Evolutionary conservation across 2,329 filamentous ascomycete genomes (phyloP).

Genomic region (Penicillium palitans): DNA sequence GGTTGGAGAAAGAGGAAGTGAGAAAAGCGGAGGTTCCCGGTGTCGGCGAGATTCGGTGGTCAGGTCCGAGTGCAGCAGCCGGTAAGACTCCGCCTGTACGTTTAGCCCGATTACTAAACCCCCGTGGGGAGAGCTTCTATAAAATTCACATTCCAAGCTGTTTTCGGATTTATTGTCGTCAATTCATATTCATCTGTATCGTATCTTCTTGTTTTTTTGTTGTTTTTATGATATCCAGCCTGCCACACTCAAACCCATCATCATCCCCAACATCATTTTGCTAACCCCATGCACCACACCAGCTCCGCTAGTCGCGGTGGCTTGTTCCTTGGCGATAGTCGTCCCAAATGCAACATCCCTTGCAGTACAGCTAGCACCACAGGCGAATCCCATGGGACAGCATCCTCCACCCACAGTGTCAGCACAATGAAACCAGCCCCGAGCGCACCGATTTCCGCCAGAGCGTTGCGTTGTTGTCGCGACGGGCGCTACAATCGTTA

Average conservation of each 20-base stretch:
- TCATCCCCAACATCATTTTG: background rate
- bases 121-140: slow-evolving; percentile 10
- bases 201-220: background rate
- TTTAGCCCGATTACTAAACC: slow-evolving; percentile 15
- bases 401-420: slow-evolving; percentile 71
- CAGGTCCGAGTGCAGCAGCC: slow-evolving; percentile 11
- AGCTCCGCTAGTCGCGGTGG: slow-evolving; percentile 12
- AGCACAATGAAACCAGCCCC: slow-evolving; percentile 75
- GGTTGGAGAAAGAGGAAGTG: slow-evolving; percentile 5
- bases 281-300: background rate
- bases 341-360: slow-evolving; percentile 54
- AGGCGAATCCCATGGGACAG: slow-evolving; percentile 75
- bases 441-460: slow-evolving; percentile 59
- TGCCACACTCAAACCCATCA: slow-evolving; percentile 8
- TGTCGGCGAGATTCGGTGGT: slow-evolving; percentile 27
- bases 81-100: slow-evolving; percentile 1
- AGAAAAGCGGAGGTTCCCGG: slow-evolving; percentile 14
- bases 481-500: slow-evolving; percentile 68
- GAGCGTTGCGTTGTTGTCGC: slow-evolving; percentile 43
- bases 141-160: background rate
- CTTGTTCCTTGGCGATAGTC: slow-evolving; percentile 46
- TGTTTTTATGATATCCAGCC: background rate
- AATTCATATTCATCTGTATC: background rate
- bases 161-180: background rate
- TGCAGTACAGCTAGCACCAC: slow-evolving; percentile 72